Evolutionary conservation across 2,329 filamentous ascomycete species (phyloP).

Genomic region (Pyrenophora seminiperda): DNA sequence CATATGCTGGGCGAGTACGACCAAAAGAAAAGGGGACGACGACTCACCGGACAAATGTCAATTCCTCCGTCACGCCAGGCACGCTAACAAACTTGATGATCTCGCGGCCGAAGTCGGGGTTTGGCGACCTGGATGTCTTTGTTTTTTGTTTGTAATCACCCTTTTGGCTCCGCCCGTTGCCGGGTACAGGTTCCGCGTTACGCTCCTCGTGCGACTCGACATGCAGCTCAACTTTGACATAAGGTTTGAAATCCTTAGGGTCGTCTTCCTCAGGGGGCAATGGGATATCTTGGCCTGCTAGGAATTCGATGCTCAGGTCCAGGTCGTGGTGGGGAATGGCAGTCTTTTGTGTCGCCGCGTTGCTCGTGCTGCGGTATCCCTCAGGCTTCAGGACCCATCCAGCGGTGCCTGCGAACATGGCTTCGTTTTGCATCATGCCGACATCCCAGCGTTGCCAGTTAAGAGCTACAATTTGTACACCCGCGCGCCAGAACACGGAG

Average conservation of each 20-base stretch:
- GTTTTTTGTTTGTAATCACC: conserved; percentile 56
- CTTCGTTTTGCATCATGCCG: conserved; percentile 95
- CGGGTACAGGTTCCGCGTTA: conserved; percentile 49
- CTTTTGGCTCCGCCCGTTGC: conserved; percentile 59
- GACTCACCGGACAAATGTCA: conserved; percentile 57
- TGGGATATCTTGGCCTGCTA: conserved; percentile 78
- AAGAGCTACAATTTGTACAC: conserved; percentile 86
- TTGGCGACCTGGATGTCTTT: conserved; percentile 50
- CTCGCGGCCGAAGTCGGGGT: conserved; percentile 54
- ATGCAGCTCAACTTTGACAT: conserved; percentile 80
- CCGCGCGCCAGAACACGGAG: conserved; percentile 81
- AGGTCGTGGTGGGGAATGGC: conserved; percentile 61
- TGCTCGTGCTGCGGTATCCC: conserved; percentile 64
- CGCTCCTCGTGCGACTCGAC: conserved; percentile 68
- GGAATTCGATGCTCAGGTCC: conserved; percentile 71
- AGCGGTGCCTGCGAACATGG: conserved; percentile 80
- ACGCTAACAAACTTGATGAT: conserved; percentile 53
- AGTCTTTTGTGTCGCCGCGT: conserved; percentile 49
- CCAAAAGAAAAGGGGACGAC: conserved; percentile 11
- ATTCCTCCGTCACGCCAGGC: conserved; percentile 51
- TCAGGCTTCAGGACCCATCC: conserved; percentile 87
- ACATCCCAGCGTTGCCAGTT: conserved; percentile 94
- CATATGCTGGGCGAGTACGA: conserved; percentile 9
- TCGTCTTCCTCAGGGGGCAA: conserved; percentile 63
- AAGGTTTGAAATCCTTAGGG: conserved; percentile 68